Base-by-base conservation (phyloP, 257 asterid species). In the Fraxinus cuspidata region DNA sequence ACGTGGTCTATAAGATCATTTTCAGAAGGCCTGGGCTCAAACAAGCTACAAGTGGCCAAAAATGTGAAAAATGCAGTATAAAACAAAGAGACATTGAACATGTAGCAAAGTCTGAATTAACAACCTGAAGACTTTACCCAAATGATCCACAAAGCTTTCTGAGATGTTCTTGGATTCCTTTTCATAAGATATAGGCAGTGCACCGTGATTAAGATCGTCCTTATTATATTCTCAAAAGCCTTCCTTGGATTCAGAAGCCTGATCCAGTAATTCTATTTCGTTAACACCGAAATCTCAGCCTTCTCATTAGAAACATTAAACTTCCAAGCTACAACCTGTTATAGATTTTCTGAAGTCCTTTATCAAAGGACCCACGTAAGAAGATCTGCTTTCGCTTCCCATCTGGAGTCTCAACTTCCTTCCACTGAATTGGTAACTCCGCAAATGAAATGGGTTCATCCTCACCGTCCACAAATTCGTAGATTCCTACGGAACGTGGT, bases 191-290 rank as follows among this genome's bases (percentile, higher is more conserved):
- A 92, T 66, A 96, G 75, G 71, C 82, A 83, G 67, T 93, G 85
- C 76, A 96, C 81, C 1, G 97, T 84, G 75, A 91, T 87, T 83
- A 81, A 79, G 81, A 88, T 73, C 27, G 91, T 84, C 78, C 94
- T 88, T 72, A 92, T 82, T 7, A 83, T 78, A 40, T 75, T 82
- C 40, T 80, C 82, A 79, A 73, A 96, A 53, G 88, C 80, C 42
- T 88, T 92, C 72, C 97, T 86, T 4, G 97, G 96, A 78, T 89
- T 92, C 81, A 86, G 80, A 84, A 96, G 97, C 85, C 84, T 86
- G 82, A 90, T 87, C 99, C 99, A 96, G 70, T 85, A 11, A 18
- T 90, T 90, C 78, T 92, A 89, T 56, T 38, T 74, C 8, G 91
- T 82, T 63, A 89, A 83, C 79, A 96, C 98, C 18, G 90, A 86